Conservation (phyloP, 306 rosid species). For the Glycine latifolia region DNA sequence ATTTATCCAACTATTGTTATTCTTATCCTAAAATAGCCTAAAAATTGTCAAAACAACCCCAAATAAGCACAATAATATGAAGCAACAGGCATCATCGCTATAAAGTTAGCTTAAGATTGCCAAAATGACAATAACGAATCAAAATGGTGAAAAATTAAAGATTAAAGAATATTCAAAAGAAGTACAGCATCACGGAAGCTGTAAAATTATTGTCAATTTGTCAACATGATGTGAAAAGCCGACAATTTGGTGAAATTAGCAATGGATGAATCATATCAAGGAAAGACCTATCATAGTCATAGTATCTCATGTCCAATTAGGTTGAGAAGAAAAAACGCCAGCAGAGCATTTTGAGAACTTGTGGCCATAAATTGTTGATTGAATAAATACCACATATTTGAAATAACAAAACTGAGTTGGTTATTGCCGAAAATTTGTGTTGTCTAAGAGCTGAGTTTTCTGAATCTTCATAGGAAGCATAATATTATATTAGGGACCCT, state of each 20-base stretch:
- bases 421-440: slow-evolving; percentile 28
- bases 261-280: no score
- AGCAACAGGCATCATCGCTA: neutral
- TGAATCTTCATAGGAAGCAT: no score
- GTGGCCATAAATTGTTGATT: no score
- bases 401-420: slow-evolving; percentile 34
- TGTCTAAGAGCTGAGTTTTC: neutral
- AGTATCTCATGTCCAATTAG: no score
- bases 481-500: no score
- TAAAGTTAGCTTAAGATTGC: neutral
- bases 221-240: no score
- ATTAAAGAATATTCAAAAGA: no score
- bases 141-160: neutral
- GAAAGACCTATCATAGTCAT: neutral
- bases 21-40: neutral
- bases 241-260: no score
- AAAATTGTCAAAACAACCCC: neutral
- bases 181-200: no score
- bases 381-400: slow-evolving; percentile 27
- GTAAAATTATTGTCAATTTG: no score
- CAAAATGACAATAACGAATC: neutral
- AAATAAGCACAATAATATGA: neutral
- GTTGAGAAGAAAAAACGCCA: no score
- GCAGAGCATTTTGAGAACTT: no score
- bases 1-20: neutral